phyloP scores from a whole-genome alignment of 202 grass and related monocot species.

The Hordeum pubiflorum region DNA sequence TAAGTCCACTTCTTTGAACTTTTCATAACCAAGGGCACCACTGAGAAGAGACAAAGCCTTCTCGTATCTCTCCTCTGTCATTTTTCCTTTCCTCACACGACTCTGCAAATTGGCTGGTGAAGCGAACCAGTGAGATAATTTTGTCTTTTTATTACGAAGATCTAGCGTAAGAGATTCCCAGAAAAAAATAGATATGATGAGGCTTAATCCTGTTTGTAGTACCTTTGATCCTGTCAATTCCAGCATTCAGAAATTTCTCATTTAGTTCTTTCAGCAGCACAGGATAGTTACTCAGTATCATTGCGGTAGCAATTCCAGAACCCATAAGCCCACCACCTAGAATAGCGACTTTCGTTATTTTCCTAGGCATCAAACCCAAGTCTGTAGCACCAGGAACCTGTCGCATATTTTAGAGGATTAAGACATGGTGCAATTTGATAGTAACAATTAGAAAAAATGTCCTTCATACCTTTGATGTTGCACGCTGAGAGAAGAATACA shows the following conservation, averaged over 20 bases:
- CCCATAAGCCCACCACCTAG: constrained; percentile 84
- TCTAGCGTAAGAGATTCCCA: not conserved
- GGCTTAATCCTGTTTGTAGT: constrained; percentile 12
- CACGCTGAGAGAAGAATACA: constrained; percentile 81
- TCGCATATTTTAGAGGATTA: constrained; percentile 22
- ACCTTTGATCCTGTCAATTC: constrained; percentile 84
- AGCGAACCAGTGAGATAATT: constrained; percentile 18
- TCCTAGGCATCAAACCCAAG: constrained; percentile 64
- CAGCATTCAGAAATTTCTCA: constrained; percentile 65
- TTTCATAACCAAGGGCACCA: constrained; percentile 70
- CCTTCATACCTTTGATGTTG: constrained; percentile 66
- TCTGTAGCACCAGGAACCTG: constrained; percentile 83
- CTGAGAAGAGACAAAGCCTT: constrained; percentile 67
- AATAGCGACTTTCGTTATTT: constrained; percentile 74
- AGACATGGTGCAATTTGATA: constrained; percentile 5
- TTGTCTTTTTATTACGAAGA: not conserved
- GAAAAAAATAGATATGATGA: not conserved
- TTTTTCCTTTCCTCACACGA: constrained; percentile 85
- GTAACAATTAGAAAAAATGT: not conserved
- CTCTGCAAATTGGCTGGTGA: constrained; percentile 75
- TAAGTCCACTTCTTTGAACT: constrained; percentile 75
- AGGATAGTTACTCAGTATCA: constrained; percentile 83
- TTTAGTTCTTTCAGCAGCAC: constrained; percentile 94
- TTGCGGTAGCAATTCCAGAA: constrained; percentile 86
- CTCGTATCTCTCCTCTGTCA: constrained; percentile 70